Conservation (phyloP, 2,329 filamentous ascomycete species). For the Moelleriella libera region DNA sequence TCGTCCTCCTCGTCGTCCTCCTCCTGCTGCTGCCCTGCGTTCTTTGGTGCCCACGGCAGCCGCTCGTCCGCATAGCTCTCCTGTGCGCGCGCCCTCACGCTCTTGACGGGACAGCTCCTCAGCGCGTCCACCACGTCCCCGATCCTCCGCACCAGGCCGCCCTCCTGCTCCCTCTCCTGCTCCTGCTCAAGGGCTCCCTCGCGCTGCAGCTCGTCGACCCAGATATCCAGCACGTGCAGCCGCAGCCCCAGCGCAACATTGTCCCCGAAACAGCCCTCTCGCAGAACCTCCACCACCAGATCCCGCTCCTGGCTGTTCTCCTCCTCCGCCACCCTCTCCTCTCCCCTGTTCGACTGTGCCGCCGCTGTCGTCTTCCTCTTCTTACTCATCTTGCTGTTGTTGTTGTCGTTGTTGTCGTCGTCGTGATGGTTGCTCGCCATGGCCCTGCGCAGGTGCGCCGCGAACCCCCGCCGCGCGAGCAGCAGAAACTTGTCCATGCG, state of each 20-base stretch:
- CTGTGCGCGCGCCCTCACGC: conserved; percentile 53
- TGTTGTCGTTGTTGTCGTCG: conserved; percentile 8
- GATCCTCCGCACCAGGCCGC: neutral
- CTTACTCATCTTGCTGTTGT: too few relatives aligned
- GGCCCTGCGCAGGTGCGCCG: conserved; percentile 46
- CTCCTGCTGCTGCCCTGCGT: conserved; percentile 15
- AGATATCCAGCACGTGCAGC: conserved; percentile 81
- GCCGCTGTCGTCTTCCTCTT: too few relatives aligned
- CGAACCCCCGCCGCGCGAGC: conserved; percentile 65
- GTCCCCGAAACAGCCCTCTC: conserved; percentile 17
- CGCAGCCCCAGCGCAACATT: conserved; percentile 67
- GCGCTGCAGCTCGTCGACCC: conserved; percentile 77
- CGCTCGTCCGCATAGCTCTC: conserved; percentile 64
- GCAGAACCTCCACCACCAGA: conserved; percentile 13
- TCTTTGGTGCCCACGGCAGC: conserved; percentile 40
- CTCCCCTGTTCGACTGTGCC: too few relatives aligned
- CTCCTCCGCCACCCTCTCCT: too few relatives aligned
- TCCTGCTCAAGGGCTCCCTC: conserved; percentile 32
- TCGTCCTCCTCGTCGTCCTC: conserved; percentile 6
- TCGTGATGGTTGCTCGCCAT: conserved; percentile 18
- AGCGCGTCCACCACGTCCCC: neutral
- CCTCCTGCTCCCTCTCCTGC: conserved; percentile 8
- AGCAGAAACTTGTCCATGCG: conserved; percentile 89
- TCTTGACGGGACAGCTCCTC: conserved; percentile 42
- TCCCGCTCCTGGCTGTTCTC: too few relatives aligned